phyloP scores from a whole-genome alignment of 176 grass and related monocot genomes.

The Oryza brachyantha region DNA sequence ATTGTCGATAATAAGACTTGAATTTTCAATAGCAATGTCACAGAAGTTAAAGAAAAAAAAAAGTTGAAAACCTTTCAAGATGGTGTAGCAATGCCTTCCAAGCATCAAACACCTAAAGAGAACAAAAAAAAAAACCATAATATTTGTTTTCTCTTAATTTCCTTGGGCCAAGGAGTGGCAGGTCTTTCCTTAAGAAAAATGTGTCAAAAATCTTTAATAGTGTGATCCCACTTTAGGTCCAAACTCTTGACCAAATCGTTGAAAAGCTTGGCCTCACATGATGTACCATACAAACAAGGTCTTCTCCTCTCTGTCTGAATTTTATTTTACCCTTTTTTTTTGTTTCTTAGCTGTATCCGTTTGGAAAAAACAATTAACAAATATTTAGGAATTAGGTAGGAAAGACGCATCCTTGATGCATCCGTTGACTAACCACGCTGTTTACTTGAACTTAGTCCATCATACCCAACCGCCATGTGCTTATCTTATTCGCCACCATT shows the following conservation, averaged over 20 bases:
- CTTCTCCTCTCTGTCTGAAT: slow-evolving; percentile 16
- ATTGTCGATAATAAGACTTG: not conserved
- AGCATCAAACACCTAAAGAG: slow-evolving; percentile 54
- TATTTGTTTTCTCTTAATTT: slow-evolving; percentile 31
- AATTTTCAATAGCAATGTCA: not conserved
- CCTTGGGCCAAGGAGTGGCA: not conserved
- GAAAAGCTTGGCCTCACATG: slow-evolving; percentile 47
- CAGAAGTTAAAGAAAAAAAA: not conserved
- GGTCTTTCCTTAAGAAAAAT: slow-evolving; percentile 56
- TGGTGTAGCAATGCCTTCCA: slow-evolving; percentile 42
- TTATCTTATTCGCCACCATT: slow-evolving; percentile 14
- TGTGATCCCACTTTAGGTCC: slow-evolving; percentile 34
- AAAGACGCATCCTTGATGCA: slow-evolving; percentile 44
- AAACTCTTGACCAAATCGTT: slow-evolving; percentile 63
- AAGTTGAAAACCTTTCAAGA: not conserved
- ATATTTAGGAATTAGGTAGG: slow-evolving; percentile 48
- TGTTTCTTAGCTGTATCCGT: slow-evolving; percentile 35
- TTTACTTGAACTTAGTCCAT: slow-evolving; percentile 33
- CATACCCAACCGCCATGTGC: slow-evolving; percentile 40
- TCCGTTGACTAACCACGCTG: slow-evolving; percentile 47
- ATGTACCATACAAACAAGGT: slow-evolving; percentile 25
- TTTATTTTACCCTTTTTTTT: not conserved
- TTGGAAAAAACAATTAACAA: slow-evolving; percentile 2
- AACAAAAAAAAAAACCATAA: slow-evolving; percentile 10
- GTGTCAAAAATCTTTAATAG: slow-evolving; percentile 30